Base-by-base conservation (phyloP, 345 rosid species). In the Litchi chinensis region DNA sequence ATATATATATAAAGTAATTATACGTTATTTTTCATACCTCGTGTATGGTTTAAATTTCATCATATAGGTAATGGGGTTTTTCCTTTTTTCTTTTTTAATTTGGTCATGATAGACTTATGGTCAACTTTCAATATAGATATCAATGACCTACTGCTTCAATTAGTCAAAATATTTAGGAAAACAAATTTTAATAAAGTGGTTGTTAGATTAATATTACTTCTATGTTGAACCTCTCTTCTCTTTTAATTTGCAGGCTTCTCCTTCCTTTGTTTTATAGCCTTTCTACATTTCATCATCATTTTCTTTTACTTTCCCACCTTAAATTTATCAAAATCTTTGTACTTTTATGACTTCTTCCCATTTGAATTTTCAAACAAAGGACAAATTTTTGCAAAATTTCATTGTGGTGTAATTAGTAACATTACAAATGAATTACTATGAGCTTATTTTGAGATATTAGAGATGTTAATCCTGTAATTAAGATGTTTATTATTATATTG, bases 281-380 rank as follows among this genome's bases (percentile, higher is more conserved):
- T 73, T 76, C 12, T 37, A 6, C 21, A 73, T 54, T 70, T 7
- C 24, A 57, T 73, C 81, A 80, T 79, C 81, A 79, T 81, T 79
- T 50, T 32, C 26, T 52, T 44, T 21, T 63, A 6, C 70, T 80
- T 71, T 65, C 16, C 46, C 65, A 15, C n/a, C 63, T 65, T 70
- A 62, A 48, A 48, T 68, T 48, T 77, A 62, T 76, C 22, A 77
- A 71, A 37, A 10, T 21, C 28, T 54, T 73, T 56, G 68, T 65
- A 57, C 44, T 66, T 79, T 68, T 54, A 43, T 18, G 5, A 8
- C 12, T 39, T 52, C 40, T 26, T 15, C 15, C 75, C 65, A 0
- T 18, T 24, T 5, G 1, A 65, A 64, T 5, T 72, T 64, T 59
- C 28, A 10, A 50, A 32, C 37, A 12, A 50, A 13, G 56, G 19